A percentile compares a stretch with the other conserved stretches of the same genome.
Evolutionary conservation across 1,139 yeast genomes (phyloP).

Genomic region (Blastobotrys serpentis): DNA sequence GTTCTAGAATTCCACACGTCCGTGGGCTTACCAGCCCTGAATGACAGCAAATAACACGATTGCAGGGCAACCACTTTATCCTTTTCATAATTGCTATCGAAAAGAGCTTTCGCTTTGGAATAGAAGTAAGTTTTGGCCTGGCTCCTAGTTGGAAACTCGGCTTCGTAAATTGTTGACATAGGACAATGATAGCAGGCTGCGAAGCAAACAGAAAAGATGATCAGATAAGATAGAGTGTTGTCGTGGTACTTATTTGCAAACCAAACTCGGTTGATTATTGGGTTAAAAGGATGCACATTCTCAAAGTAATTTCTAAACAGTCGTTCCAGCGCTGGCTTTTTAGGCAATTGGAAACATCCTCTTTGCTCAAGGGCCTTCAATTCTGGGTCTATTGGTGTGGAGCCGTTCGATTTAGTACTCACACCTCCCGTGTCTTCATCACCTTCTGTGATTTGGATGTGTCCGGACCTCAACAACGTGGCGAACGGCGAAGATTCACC

Average conservation of each 20-base stretch:
- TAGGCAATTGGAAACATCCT: constrained; percentile 14
- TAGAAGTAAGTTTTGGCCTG: constrained; percentile 20
- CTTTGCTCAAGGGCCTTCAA: neutral
- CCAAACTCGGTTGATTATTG: constrained; percentile 21
- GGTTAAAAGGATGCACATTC: constrained; percentile 22
- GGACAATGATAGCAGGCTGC: constrained; percentile 23
- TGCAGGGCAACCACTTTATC: constrained; percentile 19
- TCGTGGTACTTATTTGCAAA: constrained; percentile 16
- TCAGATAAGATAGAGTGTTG: constrained; percentile 15
- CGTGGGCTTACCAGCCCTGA: constrained; percentile 22
- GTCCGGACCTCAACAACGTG: constrained; percentile 21
- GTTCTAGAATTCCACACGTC: constrained; percentile 21
- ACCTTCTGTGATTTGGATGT: constrained; percentile 14
- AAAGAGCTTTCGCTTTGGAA: constrained; percentile 16
- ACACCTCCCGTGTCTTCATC: neutral
- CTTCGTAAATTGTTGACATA: constrained; percentile 15
- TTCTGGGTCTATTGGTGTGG: neutral
- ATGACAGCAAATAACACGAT: constrained; percentile 19
- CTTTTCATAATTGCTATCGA: constrained; percentile 16
- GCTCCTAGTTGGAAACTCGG: constrained; percentile 16
- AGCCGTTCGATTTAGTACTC: neutral
- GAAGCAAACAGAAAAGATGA: constrained; percentile 21
- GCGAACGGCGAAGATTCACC: constrained; percentile 23
- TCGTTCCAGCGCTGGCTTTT: constrained; percentile 15
- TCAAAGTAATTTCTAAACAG: constrained; percentile 17